Percentiles rank a stretch among this genome's conserved stretches.
These are phyloP conservation scores for Allium fistulosum DNA, from an alignment of 106 monocot genomes.

Conservation along the genomic window DNA sequence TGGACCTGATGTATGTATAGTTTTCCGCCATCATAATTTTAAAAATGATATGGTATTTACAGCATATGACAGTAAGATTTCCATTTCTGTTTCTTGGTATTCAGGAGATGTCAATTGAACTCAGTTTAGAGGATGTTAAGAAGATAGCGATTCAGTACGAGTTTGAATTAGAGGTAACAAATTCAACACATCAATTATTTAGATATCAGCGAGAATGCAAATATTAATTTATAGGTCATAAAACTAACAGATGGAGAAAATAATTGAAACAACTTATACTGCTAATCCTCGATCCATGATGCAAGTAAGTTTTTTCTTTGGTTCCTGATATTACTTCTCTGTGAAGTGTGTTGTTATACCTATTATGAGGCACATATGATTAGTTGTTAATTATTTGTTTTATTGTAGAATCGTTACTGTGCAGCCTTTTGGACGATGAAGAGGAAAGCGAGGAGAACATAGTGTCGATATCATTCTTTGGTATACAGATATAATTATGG, in stretches of 20 bases:
- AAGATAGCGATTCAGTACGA: conserved; percentile 67
- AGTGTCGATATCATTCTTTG: no score
- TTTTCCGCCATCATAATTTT: background rate
- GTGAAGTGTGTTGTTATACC: no score
- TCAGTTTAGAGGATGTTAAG: conserved; percentile 95
- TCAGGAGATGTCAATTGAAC: conserved; percentile 93
- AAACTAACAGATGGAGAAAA: conserved; percentile 61
- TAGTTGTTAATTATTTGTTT: no score
- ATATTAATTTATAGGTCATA: background rate
- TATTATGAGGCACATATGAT: no score
- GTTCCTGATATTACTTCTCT: no score
- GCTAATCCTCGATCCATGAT: conserved; percentile 87
- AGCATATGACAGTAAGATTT: background rate
- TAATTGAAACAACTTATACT: conserved; percentile 79
- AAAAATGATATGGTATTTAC: background rate
- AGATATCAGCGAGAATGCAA: background rate
- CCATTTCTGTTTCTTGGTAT: background rate
- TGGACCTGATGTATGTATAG: conserved; percentile 54
- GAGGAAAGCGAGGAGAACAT: no score
- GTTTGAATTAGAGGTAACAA: conserved; percentile 80
- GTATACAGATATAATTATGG: no score
- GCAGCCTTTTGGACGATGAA: no score
- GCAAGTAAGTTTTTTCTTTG: conserved; percentile 53
- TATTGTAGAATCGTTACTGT: no score
- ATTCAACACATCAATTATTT: background rate